Base-by-base conservation (phyloP, 2,329 filamentous ascomycete genomes). In the Hortaea werneckii region DNA sequence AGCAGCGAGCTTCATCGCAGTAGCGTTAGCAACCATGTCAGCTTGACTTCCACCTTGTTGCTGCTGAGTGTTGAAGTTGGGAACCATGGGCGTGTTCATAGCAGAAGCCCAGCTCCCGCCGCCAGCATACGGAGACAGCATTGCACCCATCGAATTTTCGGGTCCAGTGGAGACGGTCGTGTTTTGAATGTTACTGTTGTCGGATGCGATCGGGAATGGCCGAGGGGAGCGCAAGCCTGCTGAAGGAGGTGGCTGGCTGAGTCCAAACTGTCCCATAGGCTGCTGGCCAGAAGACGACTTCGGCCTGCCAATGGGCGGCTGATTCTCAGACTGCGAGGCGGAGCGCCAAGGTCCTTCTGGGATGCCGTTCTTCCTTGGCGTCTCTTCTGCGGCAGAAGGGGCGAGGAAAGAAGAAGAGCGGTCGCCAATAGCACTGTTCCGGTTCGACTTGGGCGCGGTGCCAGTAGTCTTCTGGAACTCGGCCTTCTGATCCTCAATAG, bases 41-140 rank as follows among this genome's bases (percentile, higher is more conserved):
- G 88, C 89, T 65, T 95, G 89, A 46, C 77, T 82, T 51, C 74
- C 68, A 35, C 68, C 68, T 56, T 73, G 74, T 56, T 73, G 74
- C 50, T 75, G 68, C 29, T 66, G 66, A 52, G 77, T 50, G 50
- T 57, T 83, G 66, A 96, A 98, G 54, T 82, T 90, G 37, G 87
- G 72, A 5, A 90, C 86, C 85, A 96, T 94, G 2, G 92, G 92
- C 2, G 92, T 98, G 69, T 95, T 96, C 53, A 94, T 83, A 85
- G 95, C 94, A 6, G 92, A 96, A 26, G 92, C 92, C 92, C 92
- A 98, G 72, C 92, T 96, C 46, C 87, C 87, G 63, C 87, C 87
- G 43, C 83, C 78, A 32, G 83, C 75, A 60, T 81, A 90, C 0
- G 92, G 92, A 12, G 92, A 96, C 48, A 98, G 87, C 59, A 94